A percentile compares a stretch with the other conserved stretches of the same genome.
Conservation (phyloP, 129 eudicot genomes). For the Ambrosia artemisiifolia region DNA sequence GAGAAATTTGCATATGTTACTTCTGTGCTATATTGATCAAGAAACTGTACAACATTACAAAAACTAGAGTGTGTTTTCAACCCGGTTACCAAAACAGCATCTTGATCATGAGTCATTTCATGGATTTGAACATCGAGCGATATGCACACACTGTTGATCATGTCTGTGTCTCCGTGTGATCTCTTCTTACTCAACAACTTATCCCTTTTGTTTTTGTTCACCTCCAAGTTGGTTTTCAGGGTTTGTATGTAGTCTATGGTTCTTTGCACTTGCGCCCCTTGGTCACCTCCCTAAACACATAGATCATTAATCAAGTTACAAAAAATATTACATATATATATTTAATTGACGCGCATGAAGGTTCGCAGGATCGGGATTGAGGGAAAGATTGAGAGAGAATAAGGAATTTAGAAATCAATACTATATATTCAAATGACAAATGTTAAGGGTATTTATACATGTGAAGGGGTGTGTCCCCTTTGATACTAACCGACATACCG, state of each 20-base stretch:
- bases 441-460: too few relatives aligned
- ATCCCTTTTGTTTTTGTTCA: conserved; percentile 40
- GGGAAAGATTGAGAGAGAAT: too few relatives aligned
- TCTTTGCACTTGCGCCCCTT: conserved; percentile 46
- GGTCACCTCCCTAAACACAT: not conserved
- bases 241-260: conserved; percentile 53
- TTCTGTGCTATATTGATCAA: conserved; percentile 39
- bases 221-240: conserved; percentile 45
- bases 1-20: conserved; percentile 44
- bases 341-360: not conserved
- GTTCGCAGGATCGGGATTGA: too few relatives aligned
- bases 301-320: not conserved
- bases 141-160: not conserved
- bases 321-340: not conserved
- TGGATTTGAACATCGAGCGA: conserved; percentile 37
- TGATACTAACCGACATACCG: too few relatives aligned
- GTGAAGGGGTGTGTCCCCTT: too few relatives aligned
- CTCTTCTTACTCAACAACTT: conserved; percentile 23
- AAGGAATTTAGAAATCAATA: too few relatives aligned
- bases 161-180: conserved; percentile 11
- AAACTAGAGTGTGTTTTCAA: conserved; percentile 32
- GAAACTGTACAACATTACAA: conserved; percentile 27
- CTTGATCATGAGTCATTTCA: conserved; percentile 39
- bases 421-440: too few relatives aligned
- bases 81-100: conserved; percentile 37